Evolutionary conservation across 164 flowering plant species (phyloP), one percentile per base, ranked within the genome.

Genomic region (Stephania japonica): DNA sequence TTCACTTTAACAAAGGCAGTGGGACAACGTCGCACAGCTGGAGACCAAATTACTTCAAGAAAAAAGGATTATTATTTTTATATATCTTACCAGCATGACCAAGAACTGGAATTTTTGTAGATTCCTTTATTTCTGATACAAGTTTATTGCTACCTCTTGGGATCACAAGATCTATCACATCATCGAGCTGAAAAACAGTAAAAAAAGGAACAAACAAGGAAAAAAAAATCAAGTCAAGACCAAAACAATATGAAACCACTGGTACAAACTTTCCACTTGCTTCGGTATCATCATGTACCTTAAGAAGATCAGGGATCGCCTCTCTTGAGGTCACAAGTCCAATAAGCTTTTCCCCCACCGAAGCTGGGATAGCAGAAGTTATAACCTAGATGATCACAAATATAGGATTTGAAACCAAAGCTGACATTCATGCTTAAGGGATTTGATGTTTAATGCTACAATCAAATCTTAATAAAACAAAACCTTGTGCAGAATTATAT

Each of bases 91-190:
- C 99, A 68, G 99, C 90, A 86, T 96, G 99, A 64, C 99, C 99
- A 53, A 96, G 90, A 80, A 96, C 98, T 70, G 99, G 98, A 81
- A 96, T 96, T 87, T 92, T 96, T 24, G 98, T 96, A 50, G 92
- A 86, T 62, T 81, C 85, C 83, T 92, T 93, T 53, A 96, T 92
- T 80, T 96, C 94, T 78, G 95, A 82, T 79, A 96, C 99, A 75
- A 93, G 97, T 81, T 86, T 91, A 76, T 96, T 96, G 86, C 98
- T 96, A 78, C 99, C 99, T 81, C 99, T 92, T 72, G 99, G 99
- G 77, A 96, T 93, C 73, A 96, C 99, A 43, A 96, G 97, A 86
- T 96, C 99, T 75, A 96, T 93, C 21, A 96, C 98, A 85, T 96
- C 98, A 87, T 96, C 99, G 81, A 91, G 93, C 99, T 96, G 89